Evolutionary conservation across 2,329 filamentous ascomycete species (phyloP), one percentile per base, ranked within the genome.

Genomic region (Pestalotiopsis sp.): DNA sequence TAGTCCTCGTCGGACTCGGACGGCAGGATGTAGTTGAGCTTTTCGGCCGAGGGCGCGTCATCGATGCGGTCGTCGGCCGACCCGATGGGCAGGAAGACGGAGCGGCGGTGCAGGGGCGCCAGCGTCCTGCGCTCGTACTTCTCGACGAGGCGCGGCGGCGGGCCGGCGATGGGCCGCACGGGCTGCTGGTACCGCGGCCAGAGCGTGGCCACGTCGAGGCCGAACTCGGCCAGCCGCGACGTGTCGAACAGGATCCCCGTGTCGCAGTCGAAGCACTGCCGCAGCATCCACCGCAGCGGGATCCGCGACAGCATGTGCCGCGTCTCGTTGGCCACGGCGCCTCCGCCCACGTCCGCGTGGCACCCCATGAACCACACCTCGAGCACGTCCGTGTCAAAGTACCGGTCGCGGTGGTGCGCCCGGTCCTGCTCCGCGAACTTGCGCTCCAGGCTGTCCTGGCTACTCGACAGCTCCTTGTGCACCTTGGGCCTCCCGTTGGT

Each of bases 251-350:
- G 71, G 45, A 84, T 83, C 1, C 81, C 82, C 0, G 83, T 83
- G 64, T 84, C 74, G 74, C 82, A 83, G 70, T 83, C 80, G 71
- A 84, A 84, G 68, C 79, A 81, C 71, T 84, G 82, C 23, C 82
- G 77, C 12, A 85, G 76, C 83, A 85, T 85, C 83, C 83, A 85
- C 2, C 82, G 79, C 3, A 85, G 76, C 4, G 83, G 82, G 14
- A 84, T 84, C 3, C 80, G 80, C 4, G 81, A 78, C 9, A 84
- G 78, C 72, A 81, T 82, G 67, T 84, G 82, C 2, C 82, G 77
- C 56, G 75, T 75, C 41, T 79, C 78, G 68, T 84, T 83, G 2
- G 73, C 68, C 3, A 82, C 80, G 2, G 82, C 81, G 11, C 83
- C 82, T 2, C 82, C 82, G n/a, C 83, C 82, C 9, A 84, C 77